A percentile compares a stretch with the other conserved stretches of the same genome.
Evolutionary conservation across 164 flowering plant species (phyloP).

Genomic region (Kingdonia uniflora): DNA sequence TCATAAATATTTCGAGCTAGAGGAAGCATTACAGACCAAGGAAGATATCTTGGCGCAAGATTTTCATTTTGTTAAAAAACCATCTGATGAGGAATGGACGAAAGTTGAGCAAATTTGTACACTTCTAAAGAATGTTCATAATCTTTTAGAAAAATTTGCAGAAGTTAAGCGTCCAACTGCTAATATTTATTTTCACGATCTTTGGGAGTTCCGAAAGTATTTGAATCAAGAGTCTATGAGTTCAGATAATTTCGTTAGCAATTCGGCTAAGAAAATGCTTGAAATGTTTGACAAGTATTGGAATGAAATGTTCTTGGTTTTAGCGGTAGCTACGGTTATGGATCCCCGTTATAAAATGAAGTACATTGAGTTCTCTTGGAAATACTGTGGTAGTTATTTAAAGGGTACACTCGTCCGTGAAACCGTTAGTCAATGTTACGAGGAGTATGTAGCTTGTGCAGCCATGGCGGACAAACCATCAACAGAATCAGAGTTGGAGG

Average conservation of each 20-base stretch:
- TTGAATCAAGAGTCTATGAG: not conserved
- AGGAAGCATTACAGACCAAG: not conserved
- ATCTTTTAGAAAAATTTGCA: not conserved
- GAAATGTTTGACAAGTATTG: not conserved
- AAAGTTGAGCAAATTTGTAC: conserved; percentile 1
- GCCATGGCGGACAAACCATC: not conserved
- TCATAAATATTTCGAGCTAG: not conserved
- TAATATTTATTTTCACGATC: not conserved
- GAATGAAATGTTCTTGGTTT: not conserved
- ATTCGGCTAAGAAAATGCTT: not conserved
- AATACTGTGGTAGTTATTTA: not conserved
- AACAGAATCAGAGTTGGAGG: not conserved
- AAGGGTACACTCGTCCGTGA: not conserved
- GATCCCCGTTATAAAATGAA: conserved; percentile 3
- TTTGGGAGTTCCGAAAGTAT: not conserved
- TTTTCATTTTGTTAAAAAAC: not conserved
- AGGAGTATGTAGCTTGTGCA: not conserved
- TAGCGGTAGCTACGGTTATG: not conserved
- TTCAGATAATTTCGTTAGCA: not conserved
- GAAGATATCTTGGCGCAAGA: not conserved
- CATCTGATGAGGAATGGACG: conserved; percentile 1
- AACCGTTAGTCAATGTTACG: not conserved
- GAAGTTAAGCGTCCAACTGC: not conserved
- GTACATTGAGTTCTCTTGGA: not conserved
- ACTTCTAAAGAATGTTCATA: not conserved